These are phyloP conservation scores for Agroathelia rolfsii DNA, from an alignment of 1,284 basidiomycete species.

Conservation along the genomic window DNA sequence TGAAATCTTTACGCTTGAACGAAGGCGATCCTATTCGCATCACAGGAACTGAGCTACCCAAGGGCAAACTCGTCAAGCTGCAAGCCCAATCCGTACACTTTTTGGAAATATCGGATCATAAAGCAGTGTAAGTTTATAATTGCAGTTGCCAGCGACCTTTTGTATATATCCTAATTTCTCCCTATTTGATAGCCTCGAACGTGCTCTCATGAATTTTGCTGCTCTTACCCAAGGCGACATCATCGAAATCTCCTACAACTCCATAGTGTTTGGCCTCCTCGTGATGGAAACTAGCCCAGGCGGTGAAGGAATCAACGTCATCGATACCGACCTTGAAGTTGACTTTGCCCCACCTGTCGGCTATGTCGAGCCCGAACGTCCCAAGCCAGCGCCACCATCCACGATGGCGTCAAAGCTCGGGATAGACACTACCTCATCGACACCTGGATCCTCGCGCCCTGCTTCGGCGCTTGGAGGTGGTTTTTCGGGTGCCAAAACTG, in stretches of 20 bases:
- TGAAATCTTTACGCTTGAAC: conserved; percentile 86
- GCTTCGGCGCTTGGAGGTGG: conserved; percentile 63
- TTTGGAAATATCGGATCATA: conserved; percentile 89
- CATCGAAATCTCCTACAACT: conserved; percentile 87
- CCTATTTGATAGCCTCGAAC: conserved; percentile 64
- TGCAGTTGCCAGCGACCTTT: conserved; percentile 2
- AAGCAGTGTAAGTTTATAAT: conserved; percentile 74
- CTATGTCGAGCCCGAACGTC: conserved; percentile 85
- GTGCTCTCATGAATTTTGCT: conserved; percentile 92
- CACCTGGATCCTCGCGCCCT: conserved; percentile 74
- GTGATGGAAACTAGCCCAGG: conserved; percentile 92
- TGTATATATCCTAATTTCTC: conserved; percentile 4
- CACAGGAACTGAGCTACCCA: conserved; percentile 79
- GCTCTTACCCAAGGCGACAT: conserved; percentile 84
- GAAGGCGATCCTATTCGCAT: conserved; percentile 95
- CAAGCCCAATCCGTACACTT: conserved; percentile 96
- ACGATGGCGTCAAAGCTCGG: conserved; percentile 98
- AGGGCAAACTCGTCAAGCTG: conserved; percentile 94
- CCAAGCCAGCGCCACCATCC: conserved; percentile 69
- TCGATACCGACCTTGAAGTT: conserved; percentile 95
- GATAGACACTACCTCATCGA: conserved; percentile 81
- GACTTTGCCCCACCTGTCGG: conserved; percentile 72
- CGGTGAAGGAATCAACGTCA: conserved; percentile 80
- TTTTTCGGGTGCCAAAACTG: conserved; percentile 42
- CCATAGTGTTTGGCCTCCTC: conserved; percentile 88